A percentile compares a stretch with the other conserved stretches of the same genome.
Conservation (phyloP, 768 basidiomycete species). For the Boletus sp. region DNA sequence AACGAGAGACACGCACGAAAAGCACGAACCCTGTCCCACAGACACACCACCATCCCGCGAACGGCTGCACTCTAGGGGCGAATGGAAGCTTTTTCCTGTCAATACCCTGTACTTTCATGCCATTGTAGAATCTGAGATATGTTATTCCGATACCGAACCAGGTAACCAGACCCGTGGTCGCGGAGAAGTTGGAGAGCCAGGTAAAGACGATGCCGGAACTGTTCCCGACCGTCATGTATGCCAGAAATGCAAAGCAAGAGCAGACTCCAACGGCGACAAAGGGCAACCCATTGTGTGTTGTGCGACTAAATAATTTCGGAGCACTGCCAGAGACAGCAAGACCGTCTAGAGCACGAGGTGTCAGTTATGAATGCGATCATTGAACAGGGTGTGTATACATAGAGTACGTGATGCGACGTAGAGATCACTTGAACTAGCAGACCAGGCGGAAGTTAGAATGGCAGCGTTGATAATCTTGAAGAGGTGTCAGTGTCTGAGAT, state of each 20-base stretch:
- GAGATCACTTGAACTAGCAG: conserved; percentile 40
- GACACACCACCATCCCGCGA: conserved; percentile 37
- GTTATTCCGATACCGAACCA: conserved; percentile 47
- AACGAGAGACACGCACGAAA: conserved; percentile 33
- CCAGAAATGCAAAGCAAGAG: conserved; percentile 34
- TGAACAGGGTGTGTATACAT: conserved; percentile 20
- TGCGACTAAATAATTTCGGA: conserved; percentile 48
- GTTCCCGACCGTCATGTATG: conserved; percentile 39
- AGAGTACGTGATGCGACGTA: conserved; percentile 38
- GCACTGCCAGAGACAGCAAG: conserved; percentile 53
- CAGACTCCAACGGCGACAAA: conserved; percentile 37
- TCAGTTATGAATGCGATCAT: neutral
- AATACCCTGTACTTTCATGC: conserved; percentile 49
- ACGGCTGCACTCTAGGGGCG: conserved; percentile 40
- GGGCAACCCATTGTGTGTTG: conserved; percentile 42
- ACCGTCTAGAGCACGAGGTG: conserved; percentile 39
- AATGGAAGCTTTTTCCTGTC: conserved; percentile 49
- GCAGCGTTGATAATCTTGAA: conserved; percentile 36
- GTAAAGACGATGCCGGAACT: conserved; percentile 40
- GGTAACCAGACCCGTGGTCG: conserved; percentile 42
- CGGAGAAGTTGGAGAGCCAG: conserved; percentile 39
- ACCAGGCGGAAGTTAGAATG: conserved; percentile 46
- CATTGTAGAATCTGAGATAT: conserved; percentile 47
- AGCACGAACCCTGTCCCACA: conserved; percentile 27
- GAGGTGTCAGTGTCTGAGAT: neutral